Evolutionary conservation across 2,329 filamentous ascomycete genomes (phyloP), one percentile per base, ranked within the genome.

Genomic region (Fusarium sp.): DNA sequence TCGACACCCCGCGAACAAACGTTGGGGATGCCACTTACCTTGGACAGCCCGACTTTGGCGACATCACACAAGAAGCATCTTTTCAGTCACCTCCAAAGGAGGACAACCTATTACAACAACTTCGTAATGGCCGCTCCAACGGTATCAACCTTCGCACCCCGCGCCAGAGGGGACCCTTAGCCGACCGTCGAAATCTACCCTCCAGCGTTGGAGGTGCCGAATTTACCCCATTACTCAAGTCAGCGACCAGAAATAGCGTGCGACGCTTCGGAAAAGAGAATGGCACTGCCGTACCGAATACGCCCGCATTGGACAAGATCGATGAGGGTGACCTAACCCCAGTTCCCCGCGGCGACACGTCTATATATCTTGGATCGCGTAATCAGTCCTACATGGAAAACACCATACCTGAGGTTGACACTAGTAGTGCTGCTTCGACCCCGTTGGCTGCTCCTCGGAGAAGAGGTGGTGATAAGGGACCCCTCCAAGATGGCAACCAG

Each of bases 141-240:
- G 85, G 78, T 46, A 80, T 85, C 72, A 90, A 80, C 75, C 80
- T 93, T 67, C 85, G 87, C 73, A 97, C 95, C 52, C 95, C 95
- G 32, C 89, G 90, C 66, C 86, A 87, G 30, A 71, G 92, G 67
- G 87, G 89, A 19, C 88, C 91, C 20, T 85, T 97, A 41, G 86
- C 87, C 64, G 88, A 92, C 78, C 86, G 89, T 71, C 88, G 88
- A 73, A 96, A 93, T 73, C 83, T 93, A 22, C 91, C 90, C 22
- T 83, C 84, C 37, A 85, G 86, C 67, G 80, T 90, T 41, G 87
- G 84, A 44, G 88, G 87, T 54, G 90, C 89, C 72, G 96, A 99
- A 75, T 99, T 99, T 78, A 99, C 96, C 1, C 96, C 96, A 0
- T 83, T 99, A 71, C 88, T 99, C 76, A 97, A 97, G 79, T 93